phyloP scores from a whole-genome alignment of 495 filamentous ascomycete genomes.

The Schizothecium vesticola region DNA sequence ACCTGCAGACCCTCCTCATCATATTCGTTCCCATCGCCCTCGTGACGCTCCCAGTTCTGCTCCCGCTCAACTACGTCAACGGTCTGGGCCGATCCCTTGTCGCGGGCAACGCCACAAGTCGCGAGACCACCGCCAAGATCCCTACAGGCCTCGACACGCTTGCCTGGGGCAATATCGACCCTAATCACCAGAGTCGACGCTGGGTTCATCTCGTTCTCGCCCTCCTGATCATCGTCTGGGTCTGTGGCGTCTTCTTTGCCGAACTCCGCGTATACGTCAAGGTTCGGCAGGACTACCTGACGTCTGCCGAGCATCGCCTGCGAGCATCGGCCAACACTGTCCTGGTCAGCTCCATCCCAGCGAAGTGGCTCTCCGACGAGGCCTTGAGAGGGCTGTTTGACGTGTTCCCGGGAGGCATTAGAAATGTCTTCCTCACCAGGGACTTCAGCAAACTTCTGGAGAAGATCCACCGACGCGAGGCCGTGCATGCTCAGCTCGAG shows the following conservation, averaged over 20 bases:
- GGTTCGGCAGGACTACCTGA: slow-evolving; percentile 87
- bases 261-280: slow-evolving; percentile 91
- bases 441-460: slow-evolving; percentile 82
- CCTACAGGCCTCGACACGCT: slow-evolving; percentile 67
- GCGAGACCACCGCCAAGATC: slow-evolving; percentile 11
- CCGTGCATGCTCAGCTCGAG: slow-evolving; percentile 69
- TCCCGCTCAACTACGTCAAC: slow-evolving; percentile 74
- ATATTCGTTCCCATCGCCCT: slow-evolving; percentile 80
- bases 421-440: slow-evolving; percentile 95
- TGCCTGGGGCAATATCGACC: slow-evolving; percentile 86
- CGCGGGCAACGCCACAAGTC: slow-evolving; percentile 27
- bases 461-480: slow-evolving; percentile 73
- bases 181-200: slow-evolving; percentile 64
- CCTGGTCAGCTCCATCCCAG: slow-evolving; percentile 81
- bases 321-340: slow-evolving; percentile 96
- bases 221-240: slow-evolving; percentile 71
- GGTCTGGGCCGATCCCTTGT: slow-evolving; percentile 58
- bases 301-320: slow-evolving; percentile 90
- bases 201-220: slow-evolving; percentile 88
- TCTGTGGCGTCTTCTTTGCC: slow-evolving; percentile 81
- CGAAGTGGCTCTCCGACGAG: slow-evolving; percentile 78
- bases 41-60: slow-evolving; percentile 75
- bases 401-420: slow-evolving; percentile 91
- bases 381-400: slow-evolving; percentile 84
- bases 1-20: slow-evolving; percentile 85